Conservation (phyloP, 2,329 filamentous ascomycete genomes). For the Hypocreales sp. region DNA sequence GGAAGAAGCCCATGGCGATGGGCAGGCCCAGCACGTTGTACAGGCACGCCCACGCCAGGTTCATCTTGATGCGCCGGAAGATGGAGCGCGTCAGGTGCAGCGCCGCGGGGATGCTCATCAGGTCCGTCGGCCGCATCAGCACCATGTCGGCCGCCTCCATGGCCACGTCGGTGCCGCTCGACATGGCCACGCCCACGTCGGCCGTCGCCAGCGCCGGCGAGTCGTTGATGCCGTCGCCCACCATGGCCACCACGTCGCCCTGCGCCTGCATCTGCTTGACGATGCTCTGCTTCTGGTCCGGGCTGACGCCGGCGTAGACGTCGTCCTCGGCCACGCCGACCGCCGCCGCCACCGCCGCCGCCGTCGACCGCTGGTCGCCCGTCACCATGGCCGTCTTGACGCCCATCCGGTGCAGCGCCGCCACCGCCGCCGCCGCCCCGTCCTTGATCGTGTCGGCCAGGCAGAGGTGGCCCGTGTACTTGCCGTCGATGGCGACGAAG, state of each 20-base stretch:
- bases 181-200: conserved; percentile 83
- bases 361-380: conserved; percentile 76
- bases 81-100: conserved; percentile 71
- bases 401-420: conserved; percentile 70
- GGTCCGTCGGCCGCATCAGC: conserved; percentile 80
- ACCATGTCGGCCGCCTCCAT: conserved; percentile 96
- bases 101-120: conserved; percentile 83
- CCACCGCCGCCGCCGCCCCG: conserved; percentile 64
- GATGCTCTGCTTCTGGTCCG: conserved; percentile 81
- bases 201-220: conserved; percentile 88
- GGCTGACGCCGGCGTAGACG: conserved; percentile 77
- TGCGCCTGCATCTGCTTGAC: conserved; percentile 58
- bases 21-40: conserved; percentile 89
- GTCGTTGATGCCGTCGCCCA: conserved; percentile 97
- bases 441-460: conserved; percentile 87
- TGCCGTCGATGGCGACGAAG: conserved; percentile 72
- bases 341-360: conserved; percentile 63
- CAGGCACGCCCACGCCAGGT: conserved; percentile 79
- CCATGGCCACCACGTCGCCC: conserved; percentile 82
- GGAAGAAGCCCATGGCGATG: conserved; percentile 91
- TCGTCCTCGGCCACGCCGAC: conserved; percentile 66
- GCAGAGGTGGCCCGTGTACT: conserved; percentile 68
- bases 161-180: conserved; percentile 86
- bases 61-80: conserved; percentile 86
- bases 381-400: conserved; percentile 86